Conservation (phyloP, 2,329 filamentous ascomycete genomes). For the Ceratocystiopsis sp. region DNA sequence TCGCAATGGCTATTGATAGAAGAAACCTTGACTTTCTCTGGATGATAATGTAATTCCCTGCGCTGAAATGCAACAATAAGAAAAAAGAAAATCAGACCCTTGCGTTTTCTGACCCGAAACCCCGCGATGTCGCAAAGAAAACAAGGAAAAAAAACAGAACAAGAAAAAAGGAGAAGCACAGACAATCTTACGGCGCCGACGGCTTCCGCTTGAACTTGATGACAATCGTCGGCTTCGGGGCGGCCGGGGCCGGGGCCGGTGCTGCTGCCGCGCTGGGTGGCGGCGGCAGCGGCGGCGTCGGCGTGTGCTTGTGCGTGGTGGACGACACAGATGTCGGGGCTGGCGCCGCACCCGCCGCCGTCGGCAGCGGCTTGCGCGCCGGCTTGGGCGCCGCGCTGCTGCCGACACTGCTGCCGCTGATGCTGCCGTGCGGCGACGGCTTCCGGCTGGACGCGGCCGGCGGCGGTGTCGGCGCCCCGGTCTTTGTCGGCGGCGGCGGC, state of each 20-base stretch:
- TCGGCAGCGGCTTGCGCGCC: slow-evolving; percentile 9
- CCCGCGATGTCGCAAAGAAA: too few species aligned
- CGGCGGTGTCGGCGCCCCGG: neutral
- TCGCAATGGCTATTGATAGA: too few species aligned
- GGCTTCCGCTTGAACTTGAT: slow-evolving; percentile 11
- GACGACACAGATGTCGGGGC: neutral
- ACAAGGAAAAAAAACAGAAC: neutral
- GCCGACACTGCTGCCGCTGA: neutral
- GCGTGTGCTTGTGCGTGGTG: neutral
- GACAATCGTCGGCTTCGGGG: slow-evolving; percentile 5
- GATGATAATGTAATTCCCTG: too few species aligned
- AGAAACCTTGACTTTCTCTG: too few species aligned
- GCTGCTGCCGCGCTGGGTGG: neutral
- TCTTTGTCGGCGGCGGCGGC: slow-evolving; percentile 1
- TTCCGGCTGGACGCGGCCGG: neutral
- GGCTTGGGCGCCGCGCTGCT: slow-evolving; percentile 1
- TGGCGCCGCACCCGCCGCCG: neutral
- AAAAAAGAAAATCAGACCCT: slow-evolving; percentile 1
- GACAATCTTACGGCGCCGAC: neutral
- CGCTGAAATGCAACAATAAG: too few species aligned
- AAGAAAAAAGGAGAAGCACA: neutral
- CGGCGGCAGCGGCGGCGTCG: neutral
- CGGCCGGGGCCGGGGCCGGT: neutral
- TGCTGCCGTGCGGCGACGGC: neutral
- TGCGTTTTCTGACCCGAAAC: too few species aligned